Evolutionary conservation across 2,329 filamentous ascomycete genomes (phyloP).

Genomic region (Phyllosticta paracitricarpa): DNA sequence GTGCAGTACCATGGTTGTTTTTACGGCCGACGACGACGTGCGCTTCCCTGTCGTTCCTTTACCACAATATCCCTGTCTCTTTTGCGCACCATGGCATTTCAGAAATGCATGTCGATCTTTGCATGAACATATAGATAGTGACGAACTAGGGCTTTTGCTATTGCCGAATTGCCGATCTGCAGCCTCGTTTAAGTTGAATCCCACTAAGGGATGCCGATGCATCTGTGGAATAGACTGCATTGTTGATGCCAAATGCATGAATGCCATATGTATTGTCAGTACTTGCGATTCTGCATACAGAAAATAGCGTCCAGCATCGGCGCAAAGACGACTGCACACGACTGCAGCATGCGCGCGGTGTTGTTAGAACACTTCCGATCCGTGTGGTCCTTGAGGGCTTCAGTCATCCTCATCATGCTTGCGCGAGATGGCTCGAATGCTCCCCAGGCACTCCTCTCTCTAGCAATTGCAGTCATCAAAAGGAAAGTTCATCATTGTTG

Average conservation of each 20-base stretch:
- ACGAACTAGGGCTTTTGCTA: background rate
- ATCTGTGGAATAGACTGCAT: no score
- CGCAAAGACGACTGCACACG: no score
- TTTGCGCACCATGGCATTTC: background rate
- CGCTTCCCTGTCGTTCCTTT: background rate
- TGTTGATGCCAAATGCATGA: no score
- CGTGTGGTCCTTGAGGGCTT: no score
- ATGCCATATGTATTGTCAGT: no score
- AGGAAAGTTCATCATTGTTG: background rate
- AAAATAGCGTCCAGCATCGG: no score
- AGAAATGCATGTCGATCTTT: background rate
- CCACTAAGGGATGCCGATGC: background rate
- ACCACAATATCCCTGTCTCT: background rate
- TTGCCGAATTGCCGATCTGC: background rate
- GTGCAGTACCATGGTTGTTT: background rate
- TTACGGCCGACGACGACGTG: background rate
- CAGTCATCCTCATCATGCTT: background rate
- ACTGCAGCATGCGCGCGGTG: no score
- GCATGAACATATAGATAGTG: background rate
- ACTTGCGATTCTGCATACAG: no score
- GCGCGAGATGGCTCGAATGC: background rate
- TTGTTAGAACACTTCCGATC: no score
- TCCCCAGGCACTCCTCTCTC: background rate
- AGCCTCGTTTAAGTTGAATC: background rate
- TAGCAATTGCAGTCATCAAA: background rate